Percentiles rank a stretch among this genome's conserved stretches.
Conservation (phyloP, 257 asterid genomes). For the Phtheirospermum japonicum region DNA sequence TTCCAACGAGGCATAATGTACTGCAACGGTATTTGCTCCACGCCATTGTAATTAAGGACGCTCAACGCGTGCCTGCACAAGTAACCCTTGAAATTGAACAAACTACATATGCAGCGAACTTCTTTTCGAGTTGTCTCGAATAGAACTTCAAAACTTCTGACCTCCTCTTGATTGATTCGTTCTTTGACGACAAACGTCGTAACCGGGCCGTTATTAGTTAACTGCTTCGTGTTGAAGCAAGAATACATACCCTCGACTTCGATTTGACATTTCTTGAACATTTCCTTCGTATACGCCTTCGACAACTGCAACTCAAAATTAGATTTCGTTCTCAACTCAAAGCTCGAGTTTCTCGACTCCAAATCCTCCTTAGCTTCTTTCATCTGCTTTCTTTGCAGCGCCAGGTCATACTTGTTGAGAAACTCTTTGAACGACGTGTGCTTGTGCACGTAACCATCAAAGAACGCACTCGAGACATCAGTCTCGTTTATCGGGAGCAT, state of each 20-base stretch:
- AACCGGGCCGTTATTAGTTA: slow-evolving; percentile 40
- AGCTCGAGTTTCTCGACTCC: slow-evolving; percentile 45
- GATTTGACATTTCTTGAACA: slow-evolving; percentile 46
- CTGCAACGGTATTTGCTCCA: slow-evolving; percentile 51
- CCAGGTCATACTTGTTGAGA: slow-evolving; percentile 57
- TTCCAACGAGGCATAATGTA: slow-evolving; percentile 53
- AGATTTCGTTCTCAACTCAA: slow-evolving; percentile 49
- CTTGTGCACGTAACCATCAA: slow-evolving; percentile 56
- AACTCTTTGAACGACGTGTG: slow-evolving; percentile 58
- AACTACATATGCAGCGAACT: slow-evolving; percentile 57
- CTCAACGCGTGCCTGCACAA: slow-evolving; percentile 59
- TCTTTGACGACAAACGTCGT: slow-evolving; percentile 49
- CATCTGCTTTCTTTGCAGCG: slow-evolving; percentile 48
- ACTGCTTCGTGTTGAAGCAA: slow-evolving; percentile 54
- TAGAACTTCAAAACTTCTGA: slow-evolving; percentile 50
- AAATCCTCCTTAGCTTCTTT: slow-evolving; percentile 53
- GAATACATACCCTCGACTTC: slow-evolving; percentile 55
- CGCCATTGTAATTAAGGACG: slow-evolving; percentile 53
- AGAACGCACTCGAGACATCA: slow-evolving; percentile 51
- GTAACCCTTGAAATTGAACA: slow-evolving; percentile 52
- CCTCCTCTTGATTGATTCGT: slow-evolving; percentile 40
- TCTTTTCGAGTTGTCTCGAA: slow-evolving; percentile 49
- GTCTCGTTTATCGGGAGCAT: too few relatives aligned
- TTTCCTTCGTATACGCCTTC: slow-evolving; percentile 47
- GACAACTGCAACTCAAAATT: slow-evolving; percentile 63